Base-by-base conservation (phyloP, 768 basidiomycete genomes). In the Gymnopilus junonius region DNA sequence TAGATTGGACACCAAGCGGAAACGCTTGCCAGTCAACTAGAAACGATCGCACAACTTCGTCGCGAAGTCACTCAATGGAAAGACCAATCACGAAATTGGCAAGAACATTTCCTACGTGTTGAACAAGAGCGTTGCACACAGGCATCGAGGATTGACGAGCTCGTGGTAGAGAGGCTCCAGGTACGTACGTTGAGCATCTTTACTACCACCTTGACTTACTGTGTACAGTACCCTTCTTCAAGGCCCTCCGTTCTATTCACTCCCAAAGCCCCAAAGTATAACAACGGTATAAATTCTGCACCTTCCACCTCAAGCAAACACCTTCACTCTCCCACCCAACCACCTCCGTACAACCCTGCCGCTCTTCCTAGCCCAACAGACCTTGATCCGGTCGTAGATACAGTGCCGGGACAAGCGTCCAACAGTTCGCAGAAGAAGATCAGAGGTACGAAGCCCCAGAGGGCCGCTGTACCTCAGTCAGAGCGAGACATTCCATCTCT, bases 51-150 rank as follows among this genome's bases (percentile, higher is more conserved):
- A 1, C 87, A 86, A 58, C 79, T 92, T 31, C 84, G 85, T 25
- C 82, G 88, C 53, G 90, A 93, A 71, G 79, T 85, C 0, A 77
- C 75, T 0, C 89, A 92, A 57, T 91, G 90, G 89, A 91, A 91
- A 73, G 85, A 88, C 54, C 91, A 92, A 67, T 84, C 90, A 0
- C 79, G 80, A 57, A 89, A 89, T 67, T 93, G 91, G 91, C 92
- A 92, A 72, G 90, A 91, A 21, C 90, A 91, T 67, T 92, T 91
- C 72, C 77, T 88, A 37, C 85, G 90, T 15, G 88, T 91, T 46
- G 90, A 93, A 64, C 81, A 87, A 59, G 89, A 92, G 60, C 83
- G 90, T 59, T 83, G 81, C 31, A 79, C 80, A 6, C 80, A 91
- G 12, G 78, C 85, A 8, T 81, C 82, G 4, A 80, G 85, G 42